Base-by-base conservation (phyloP, 2,329 filamentous ascomycete genomes). In the Colletotrichum coccodes region DNA sequence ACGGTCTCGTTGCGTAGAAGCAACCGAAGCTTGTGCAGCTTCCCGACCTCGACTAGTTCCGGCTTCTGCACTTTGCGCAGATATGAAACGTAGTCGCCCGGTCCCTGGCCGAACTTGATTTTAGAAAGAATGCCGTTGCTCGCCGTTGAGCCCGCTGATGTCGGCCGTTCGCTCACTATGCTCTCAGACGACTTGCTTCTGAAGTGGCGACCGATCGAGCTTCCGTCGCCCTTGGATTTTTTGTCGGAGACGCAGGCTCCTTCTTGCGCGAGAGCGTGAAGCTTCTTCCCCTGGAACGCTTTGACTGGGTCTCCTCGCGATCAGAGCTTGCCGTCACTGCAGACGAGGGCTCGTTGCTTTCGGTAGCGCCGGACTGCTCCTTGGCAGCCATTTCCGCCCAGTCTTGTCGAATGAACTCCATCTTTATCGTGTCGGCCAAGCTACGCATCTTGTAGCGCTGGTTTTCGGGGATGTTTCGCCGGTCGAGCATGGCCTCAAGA, bases 401-500 rank as follows among this genome's bases (percentile, higher is more conserved):
- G 77, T 98, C 93, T 78, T 97, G 95, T 60, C 92, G 91, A 74
- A 98, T 94, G 75, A 99, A 97, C 76, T 98, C 95, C 77, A 94
- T 93, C 81, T 99, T 99, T 83, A 98, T 95, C 40, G 93, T 92
- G 72, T 94, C 88, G 71, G 93, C 94, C 69, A 99, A 84, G 64
- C 91, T 95, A 52, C 95, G 89, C 94, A 99, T 98, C 82, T 97
- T 97, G 79, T 95, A 94, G 63, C 95, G 88, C 85, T 97, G 94
- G 72, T 97, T 93, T 76, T 97, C 93, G 3, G 95, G 95, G 62
- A 98, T 97, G 75, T 98, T 97, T 71, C 95, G 89, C 21, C 95
- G 90, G 77, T 97, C 94, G 79, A 97, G 78, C 79, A 89, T 86
- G 3, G 86, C 88, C 74, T 91, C 88, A 54, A 90, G 84, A 71